A percentile compares a stretch with the other conserved stretches of the same genome.
Evolutionary conservation across 257 asterid genomes (phyloP).

Genomic region (Linaria vulgaris): DNA sequence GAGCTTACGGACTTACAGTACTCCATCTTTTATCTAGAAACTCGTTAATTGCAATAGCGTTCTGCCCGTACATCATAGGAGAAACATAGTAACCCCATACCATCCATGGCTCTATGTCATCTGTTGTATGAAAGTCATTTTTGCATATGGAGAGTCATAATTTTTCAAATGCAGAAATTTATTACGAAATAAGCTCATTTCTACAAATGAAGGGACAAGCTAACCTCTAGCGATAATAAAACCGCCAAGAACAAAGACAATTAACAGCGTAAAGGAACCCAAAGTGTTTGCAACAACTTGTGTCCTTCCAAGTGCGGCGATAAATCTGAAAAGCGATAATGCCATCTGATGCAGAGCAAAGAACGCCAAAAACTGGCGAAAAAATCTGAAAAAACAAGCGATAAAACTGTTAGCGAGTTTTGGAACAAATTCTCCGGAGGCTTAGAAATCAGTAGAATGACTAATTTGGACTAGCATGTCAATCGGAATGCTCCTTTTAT

Average conservation of each 20-base stretch:
- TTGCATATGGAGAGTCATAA: neutral
- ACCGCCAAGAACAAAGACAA: constrained; percentile 72
- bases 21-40: constrained; percentile 75
- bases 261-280: constrained; percentile 60
- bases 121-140: constrained; percentile 30
- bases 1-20: constrained; percentile 31
- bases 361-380: constrained; percentile 60
- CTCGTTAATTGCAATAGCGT: constrained; percentile 57
- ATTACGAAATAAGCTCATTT: no score
- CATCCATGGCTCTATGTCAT: constrained; percentile 79
- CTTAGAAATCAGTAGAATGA: no score
- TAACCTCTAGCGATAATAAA: constrained; percentile 70
- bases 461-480: no score
- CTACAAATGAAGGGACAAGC: constrained; percentile 8
- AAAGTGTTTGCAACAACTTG: constrained; percentile 71
- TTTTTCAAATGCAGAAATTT: neutral
- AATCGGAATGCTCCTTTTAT: no score
- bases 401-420: no score
- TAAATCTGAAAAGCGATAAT: constrained; percentile 68
- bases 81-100: constrained; percentile 71
- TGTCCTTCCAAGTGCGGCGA: constrained; percentile 70
- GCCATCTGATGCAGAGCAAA: constrained; percentile 76
- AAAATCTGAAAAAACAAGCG: constrained; percentile 37
- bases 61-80: constrained; percentile 71
- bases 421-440: no score